These are phyloP conservation scores for Ascochyta koolunga DNA, from an alignment of 2,329 filamentous ascomycete species.

Conservation along the genomic window DNA sequence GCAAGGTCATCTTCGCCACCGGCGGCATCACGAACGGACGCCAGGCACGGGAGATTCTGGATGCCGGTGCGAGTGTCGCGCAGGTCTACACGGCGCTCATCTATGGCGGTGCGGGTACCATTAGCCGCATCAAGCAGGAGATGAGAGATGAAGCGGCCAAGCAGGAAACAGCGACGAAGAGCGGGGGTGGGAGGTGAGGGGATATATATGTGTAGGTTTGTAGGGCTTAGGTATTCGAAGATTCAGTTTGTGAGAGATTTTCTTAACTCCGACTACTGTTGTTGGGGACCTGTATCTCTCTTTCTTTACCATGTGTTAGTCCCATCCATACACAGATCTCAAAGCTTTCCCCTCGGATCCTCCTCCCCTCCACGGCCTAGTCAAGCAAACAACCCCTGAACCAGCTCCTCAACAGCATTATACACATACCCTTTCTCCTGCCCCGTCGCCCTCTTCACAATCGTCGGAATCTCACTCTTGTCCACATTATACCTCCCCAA, in stretches of 20 bases:
- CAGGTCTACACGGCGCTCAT: slow-evolving; percentile 86
- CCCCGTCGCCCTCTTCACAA: slow-evolving; percentile 53
- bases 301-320: neutral
- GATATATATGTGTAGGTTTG: neutral
- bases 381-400: slow-evolving; percentile 49
- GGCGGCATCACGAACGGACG: slow-evolving; percentile 90
- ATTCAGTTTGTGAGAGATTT: neutral
- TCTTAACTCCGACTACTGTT: neutral
- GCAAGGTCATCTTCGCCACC: slow-evolving; percentile 89
- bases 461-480: slow-evolving; percentile 50
- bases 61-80: slow-evolving; percentile 87
- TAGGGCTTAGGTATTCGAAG: neutral
- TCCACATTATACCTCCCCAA: slow-evolving; percentile 55
- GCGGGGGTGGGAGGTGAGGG: slow-evolving; percentile 1
- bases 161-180: slow-evolving; percentile 29
- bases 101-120: slow-evolving; percentile 67
- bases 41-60: slow-evolving; percentile 80
- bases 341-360: neutral
- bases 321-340: neutral
- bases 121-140: slow-evolving; percentile 59
- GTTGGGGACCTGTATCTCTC: neutral
- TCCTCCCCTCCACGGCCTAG: neutral
- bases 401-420: slow-evolving; percentile 52
- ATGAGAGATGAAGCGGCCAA: slow-evolving; percentile 52
- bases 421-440: slow-evolving; percentile 52